phyloP scores from a whole-genome alignment of 768 basidiomycete genomes.

The Pisolithus sp. region DNA sequence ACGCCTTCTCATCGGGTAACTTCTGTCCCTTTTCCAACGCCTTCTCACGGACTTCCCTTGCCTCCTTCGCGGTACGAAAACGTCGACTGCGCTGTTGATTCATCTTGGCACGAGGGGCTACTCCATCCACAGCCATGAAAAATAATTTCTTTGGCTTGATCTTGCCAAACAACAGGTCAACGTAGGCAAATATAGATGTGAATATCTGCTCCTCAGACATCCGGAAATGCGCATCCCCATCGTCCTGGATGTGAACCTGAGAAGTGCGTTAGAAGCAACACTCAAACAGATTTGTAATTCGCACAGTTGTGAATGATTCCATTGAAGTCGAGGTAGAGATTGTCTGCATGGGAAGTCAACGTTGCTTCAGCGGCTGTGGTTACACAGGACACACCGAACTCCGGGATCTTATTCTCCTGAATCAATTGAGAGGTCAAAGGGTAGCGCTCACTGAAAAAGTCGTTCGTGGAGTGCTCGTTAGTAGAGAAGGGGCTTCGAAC shows the following conservation, averaged over 20 bases:
- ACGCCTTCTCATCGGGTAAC: conserved; percentile 88
- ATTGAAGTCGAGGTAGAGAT: conserved; percentile 92
- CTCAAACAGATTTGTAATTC: background rate
- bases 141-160: conserved; percentile 97
- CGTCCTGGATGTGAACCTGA: conserved; percentile 92
- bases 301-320: conserved; percentile 82
- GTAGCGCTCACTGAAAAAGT: conserved; percentile 74
- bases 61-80: conserved; percentile 92
- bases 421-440: conserved; percentile 97
- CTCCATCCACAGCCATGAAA: conserved; percentile 98
- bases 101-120: conserved; percentile 98
- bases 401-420: conserved; percentile 97
- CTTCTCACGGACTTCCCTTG: conserved; percentile 78
- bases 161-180: conserved; percentile 93
- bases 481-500: conserved; percentile 19
- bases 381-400: conserved; percentile 63
- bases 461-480: conserved; percentile 6
- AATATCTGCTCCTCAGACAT: conserved; percentile 96
- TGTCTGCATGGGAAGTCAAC: conserved; percentile 44
- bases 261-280: background rate
- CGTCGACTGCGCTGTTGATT: conserved; percentile 94
- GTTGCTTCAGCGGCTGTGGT: background rate
- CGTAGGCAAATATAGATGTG: conserved; percentile 93
- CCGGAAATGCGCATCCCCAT: conserved; percentile 92
- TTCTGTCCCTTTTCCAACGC: conserved; percentile 87